Evolutionary conservation across 257 asterid species (phyloP).

Genomic region (Petrea volubilis): DNA sequence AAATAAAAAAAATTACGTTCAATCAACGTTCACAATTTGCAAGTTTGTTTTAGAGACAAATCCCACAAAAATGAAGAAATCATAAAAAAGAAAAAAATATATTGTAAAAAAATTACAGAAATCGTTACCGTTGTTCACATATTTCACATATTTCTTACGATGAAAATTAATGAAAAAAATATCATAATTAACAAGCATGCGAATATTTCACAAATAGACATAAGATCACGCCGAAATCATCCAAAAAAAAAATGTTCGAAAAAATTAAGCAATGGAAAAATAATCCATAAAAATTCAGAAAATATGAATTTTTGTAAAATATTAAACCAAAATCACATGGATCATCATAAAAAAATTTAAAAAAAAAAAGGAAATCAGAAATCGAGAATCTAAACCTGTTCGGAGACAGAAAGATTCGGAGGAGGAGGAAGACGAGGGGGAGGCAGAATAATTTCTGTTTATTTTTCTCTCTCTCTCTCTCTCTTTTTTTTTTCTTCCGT

Average conservation of each 20-base stretch:
- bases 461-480: conserved; percentile 15
- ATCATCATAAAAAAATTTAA: background rate
- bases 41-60: background rate
- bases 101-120: background rate
- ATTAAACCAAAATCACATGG: background rate
- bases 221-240: background rate
- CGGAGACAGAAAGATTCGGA: conserved; percentile 13
- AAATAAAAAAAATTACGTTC: conserved; percentile 2
- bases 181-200: background rate
- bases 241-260: background rate
- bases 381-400: conserved; percentile 11
- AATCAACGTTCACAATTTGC: background rate
- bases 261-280: background rate
- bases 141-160: background rate
- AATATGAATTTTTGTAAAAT: background rate
- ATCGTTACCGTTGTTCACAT: too few species aligned
- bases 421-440: conserved; percentile 8
- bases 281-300: background rate
- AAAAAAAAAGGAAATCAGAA: background rate
- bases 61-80: conserved; percentile 1
- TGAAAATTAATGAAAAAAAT: background rate
- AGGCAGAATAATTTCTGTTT: background rate
- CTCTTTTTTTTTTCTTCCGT: background rate
- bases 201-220: background rate
- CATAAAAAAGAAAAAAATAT: background rate